phyloP scores from a whole-genome alignment of 352 stramenopile species.

The Phytopythium montanum region DNA sequence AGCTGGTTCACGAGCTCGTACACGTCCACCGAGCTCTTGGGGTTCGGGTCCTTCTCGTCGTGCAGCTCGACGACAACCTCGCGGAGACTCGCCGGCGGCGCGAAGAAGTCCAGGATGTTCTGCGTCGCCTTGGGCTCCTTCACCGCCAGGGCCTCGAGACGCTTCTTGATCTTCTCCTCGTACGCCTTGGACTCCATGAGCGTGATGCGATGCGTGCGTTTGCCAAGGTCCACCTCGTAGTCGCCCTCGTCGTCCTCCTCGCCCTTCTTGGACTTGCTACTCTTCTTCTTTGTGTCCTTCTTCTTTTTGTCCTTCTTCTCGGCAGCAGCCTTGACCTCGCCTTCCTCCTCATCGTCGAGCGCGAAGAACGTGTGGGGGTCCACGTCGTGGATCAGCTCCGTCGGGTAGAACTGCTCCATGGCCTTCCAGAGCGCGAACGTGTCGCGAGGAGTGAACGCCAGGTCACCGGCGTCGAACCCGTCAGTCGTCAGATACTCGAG shows the following conservation, averaged over 20 bases:
- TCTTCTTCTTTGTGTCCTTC: conserved; percentile 64
- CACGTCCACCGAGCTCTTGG: conserved; percentile 59
- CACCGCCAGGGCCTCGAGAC: conserved; percentile 84
- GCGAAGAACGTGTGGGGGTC: conserved; percentile 95
- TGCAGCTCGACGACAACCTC: conserved; percentile 53
- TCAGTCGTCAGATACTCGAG: conserved; percentile 83
- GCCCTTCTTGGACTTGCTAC: conserved; percentile 54
- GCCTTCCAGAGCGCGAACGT: conserved; percentile 95
- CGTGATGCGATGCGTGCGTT: conserved; percentile 92
- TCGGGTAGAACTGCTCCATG: conserved; percentile 71
- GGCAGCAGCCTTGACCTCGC: conserved; percentile 18
- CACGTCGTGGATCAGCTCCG: conserved; percentile 87
- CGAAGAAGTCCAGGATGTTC: conserved; percentile 78
- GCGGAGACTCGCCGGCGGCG: conserved; percentile 55
- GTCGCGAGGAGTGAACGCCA: conserved; percentile 96
- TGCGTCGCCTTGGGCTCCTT: conserved; percentile 89
- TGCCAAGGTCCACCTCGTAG: conserved; percentile 66
- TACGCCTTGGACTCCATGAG: conserved; percentile 98
- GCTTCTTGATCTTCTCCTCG: conserved; percentile 94
- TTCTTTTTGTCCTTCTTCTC: conserved; percentile 58
- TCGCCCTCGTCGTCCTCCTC: conserved; percentile 64
- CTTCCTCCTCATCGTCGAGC: conserved; percentile 45
- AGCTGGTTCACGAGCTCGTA: conserved; percentile 72
- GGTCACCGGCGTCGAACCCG: conserved; percentile 75
- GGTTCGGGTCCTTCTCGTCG: conserved; percentile 43